Percentiles rank a stretch among this genome's conserved stretches.
phyloP scores from a whole-genome alignment of 2,329 filamentous ascomycete species.

The Fusarium haematococcum region DNA sequence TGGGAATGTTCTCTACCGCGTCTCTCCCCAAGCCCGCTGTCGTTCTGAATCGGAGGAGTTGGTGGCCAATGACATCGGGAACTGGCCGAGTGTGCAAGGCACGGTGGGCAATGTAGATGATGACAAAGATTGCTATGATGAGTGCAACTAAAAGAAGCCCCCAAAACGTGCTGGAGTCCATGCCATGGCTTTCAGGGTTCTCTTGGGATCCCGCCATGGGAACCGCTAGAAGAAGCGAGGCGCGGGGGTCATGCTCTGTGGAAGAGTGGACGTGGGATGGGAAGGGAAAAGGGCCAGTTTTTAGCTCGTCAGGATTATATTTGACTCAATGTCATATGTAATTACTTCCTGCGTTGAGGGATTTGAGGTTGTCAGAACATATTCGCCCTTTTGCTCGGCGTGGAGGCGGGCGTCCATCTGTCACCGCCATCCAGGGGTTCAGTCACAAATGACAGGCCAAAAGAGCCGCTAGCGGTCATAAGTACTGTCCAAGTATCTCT shows the following conservation, averaged over 20 bases:
- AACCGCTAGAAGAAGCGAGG: neutral
- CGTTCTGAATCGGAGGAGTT: neutral
- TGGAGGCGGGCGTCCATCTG: neutral
- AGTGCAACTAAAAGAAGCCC: neutral
- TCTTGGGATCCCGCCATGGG: neutral
- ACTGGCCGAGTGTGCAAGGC: neutral
- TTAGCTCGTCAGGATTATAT: too few relatives aligned
- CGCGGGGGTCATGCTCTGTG: neutral
- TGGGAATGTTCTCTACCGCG: conserved; percentile 18
- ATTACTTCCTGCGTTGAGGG: neutral
- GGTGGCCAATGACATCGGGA: neutral
- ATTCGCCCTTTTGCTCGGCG: neutral
- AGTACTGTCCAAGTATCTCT: neutral
- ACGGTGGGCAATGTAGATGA: conserved; percentile 10
- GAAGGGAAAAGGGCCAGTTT: neutral
- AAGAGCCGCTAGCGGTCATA: neutral
- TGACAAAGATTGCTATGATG: neutral
- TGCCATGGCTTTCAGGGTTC: neutral
- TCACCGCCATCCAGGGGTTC: neutral
- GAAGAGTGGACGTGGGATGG: neutral
- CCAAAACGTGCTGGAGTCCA: neutral
- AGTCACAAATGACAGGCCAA: neutral
- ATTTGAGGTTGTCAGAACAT: neutral
- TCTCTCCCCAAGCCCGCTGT: conserved; percentile 1
- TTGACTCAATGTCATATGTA: neutral